These are phyloP conservation scores for Amanita polypyramis DNA, from an alignment of 768 basidiomycete genomes.

Conservation along the genomic window DNA sequence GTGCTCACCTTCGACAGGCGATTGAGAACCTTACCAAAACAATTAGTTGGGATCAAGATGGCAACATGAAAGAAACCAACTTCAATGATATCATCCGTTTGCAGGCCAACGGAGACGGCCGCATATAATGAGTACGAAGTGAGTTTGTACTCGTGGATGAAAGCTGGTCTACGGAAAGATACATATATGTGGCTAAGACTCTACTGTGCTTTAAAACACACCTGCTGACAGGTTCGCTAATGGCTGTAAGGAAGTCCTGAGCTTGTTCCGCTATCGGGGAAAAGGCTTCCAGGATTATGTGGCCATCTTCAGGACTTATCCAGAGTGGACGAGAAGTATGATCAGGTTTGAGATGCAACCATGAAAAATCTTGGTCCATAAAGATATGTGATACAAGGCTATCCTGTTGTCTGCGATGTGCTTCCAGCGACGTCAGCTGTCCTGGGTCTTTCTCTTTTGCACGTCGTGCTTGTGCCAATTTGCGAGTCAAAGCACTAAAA, in stretches of 20 bases:
- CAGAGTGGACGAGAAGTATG: constrained; percentile 89
- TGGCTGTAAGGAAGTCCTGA: constrained; percentile 96
- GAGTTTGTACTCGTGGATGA: constrained; percentile 98
- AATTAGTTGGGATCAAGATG: constrained; percentile 17
- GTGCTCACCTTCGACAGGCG: constrained; percentile 61
- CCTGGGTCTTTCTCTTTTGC: constrained; percentile 30
- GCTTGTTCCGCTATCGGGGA: constrained; percentile 97
- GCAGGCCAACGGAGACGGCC: constrained; percentile 94
- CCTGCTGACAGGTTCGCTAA: constrained; percentile 98
- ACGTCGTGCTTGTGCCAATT: constrained; percentile 55
- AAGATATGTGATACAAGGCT: constrained; percentile 74
- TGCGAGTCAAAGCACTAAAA: constrained; percentile 74
- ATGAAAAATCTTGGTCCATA: constrained; percentile 78
- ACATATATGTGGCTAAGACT: constrained; percentile 20
- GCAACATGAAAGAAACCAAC: constrained; percentile 39
- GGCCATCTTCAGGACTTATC: constrained; percentile 88
- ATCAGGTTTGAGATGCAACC: constrained; percentile 81
- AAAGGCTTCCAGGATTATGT: constrained; percentile 96
- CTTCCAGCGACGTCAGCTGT: constrained; percentile 45
- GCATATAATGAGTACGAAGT: constrained; percentile 98
- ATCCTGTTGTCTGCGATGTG: constrained; percentile 66
- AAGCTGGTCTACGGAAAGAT: constrained; percentile 61
- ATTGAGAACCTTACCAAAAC: constrained; percentile 54
- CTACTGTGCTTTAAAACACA: constrained; percentile 32
- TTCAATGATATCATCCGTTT: constrained; percentile 97